These are phyloP conservation scores for Atalantia buxifolia DNA, from an alignment of 345 rosid species.

Conservation along the genomic window DNA sequence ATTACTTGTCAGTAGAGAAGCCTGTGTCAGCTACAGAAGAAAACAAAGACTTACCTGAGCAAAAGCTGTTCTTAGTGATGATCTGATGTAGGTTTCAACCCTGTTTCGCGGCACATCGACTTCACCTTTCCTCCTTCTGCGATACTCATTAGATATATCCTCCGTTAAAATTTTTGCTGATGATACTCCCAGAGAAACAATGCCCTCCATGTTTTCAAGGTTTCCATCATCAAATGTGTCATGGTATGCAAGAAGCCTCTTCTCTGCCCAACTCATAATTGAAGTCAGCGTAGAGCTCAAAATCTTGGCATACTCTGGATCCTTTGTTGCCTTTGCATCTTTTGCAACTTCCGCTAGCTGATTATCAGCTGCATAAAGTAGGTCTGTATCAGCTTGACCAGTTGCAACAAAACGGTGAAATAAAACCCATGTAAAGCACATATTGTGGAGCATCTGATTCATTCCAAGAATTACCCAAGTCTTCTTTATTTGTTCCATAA, in stretches of 20 bases:
- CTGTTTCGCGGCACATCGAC: conserved; percentile 81
- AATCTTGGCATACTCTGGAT: conserved; percentile 78
- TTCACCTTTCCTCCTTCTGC: conserved; percentile 79
- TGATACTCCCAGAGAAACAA: conserved; percentile 82
- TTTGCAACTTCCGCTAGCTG: conserved; percentile 85
- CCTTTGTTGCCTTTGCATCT: conserved; percentile 88
- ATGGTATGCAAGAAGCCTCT: conserved; percentile 94
- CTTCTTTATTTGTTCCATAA: conserved; percentile 95
- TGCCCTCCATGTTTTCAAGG: conserved; percentile 73
- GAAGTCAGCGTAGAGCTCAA: conserved; percentile 83
- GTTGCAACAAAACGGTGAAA: conserved; percentile 81
- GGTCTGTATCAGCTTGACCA: conserved; percentile 72
- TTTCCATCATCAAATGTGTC: conserved; percentile 77
- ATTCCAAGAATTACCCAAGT: conserved; percentile 93
- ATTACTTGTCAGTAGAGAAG: not conserved
- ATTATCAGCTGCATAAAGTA: conserved; percentile 74
- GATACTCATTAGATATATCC: conserved; percentile 94
- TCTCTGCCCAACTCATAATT: conserved; percentile 93
- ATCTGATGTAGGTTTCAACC: conserved; percentile 94
- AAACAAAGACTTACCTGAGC: conserved; percentile 79
- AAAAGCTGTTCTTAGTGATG: conserved; percentile 91
- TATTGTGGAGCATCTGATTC: conserved; percentile 78
- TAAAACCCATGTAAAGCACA: conserved; percentile 91
- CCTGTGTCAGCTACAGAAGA: not conserved
- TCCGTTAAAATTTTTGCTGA: conserved; percentile 90